phyloP scores from a whole-genome alignment of 345 rosid genomes.

The Salix purpurea region DNA sequence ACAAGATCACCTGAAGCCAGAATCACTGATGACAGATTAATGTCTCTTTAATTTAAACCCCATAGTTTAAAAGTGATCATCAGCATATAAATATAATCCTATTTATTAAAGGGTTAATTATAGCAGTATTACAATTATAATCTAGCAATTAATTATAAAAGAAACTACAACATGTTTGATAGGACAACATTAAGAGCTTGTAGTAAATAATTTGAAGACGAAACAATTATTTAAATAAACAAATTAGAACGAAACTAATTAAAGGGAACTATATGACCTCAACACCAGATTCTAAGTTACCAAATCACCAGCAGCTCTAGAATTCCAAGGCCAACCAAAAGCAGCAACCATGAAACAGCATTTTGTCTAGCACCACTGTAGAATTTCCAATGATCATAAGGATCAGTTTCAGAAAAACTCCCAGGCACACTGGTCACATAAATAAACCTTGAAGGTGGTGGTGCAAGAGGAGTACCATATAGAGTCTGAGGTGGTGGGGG shows the following conservation, averaged over 20 bases:
- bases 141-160: not conserved
- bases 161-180: not conserved
- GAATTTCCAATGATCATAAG: constrained; percentile 29
- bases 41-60: too few relatives aligned
- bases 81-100: not conserved
- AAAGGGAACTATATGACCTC: not conserved
- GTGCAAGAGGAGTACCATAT: constrained; percentile 28
- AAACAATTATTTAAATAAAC: not conserved
- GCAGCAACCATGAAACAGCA: constrained; percentile 12
- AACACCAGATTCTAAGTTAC: not conserved
- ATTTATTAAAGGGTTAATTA: not conserved
- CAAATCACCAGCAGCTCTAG: constrained; percentile 6
- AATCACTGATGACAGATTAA: too few relatives aligned
- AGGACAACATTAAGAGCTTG: not conserved
- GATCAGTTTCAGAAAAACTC: constrained; percentile 33
- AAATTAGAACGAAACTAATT: not conserved
- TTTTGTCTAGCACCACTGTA: constrained; percentile 34
- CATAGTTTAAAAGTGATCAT: too few relatives aligned
- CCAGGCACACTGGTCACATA: constrained; percentile 52
- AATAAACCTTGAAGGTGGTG: constrained; percentile 45
- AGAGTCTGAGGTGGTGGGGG: constrained; percentile 15
- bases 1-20: too few relatives aligned
- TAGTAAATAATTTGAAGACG: too few relatives aligned
- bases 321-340: constrained; percentile 23
- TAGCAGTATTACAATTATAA: not conserved